Percentiles rank a stretch among this genome's conserved stretches.
Conservation (phyloP, 305 asterid genomes). For the Stenogyne calaminthoides region DNA sequence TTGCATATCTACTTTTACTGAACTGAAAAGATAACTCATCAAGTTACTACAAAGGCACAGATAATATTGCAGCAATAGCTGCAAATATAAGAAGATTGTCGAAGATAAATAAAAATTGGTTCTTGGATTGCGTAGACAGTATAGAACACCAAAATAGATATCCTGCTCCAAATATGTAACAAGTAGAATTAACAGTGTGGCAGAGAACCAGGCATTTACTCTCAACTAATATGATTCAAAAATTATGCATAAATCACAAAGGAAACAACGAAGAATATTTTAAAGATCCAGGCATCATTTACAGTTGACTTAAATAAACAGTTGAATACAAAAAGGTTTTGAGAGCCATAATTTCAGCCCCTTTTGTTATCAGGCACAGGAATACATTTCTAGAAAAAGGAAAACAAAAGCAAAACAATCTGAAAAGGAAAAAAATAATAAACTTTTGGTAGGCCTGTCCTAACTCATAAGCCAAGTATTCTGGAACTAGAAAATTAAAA, state of each 20-base stretch:
- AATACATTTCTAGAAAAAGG: not conserved
- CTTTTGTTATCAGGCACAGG: not conserved
- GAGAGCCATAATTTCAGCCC: not conserved
- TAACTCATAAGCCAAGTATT: not conserved
- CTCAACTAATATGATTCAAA: slow-evolving; percentile 13
- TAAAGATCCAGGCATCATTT: not conserved
- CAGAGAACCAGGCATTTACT: slow-evolving; percentile 6
- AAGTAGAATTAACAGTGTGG: slow-evolving; percentile 18
- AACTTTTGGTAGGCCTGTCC: not conserved
- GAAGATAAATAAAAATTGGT: slow-evolving; percentile 8
- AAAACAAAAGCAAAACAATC: not conserved
- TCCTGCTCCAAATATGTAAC: slow-evolving; percentile 10
- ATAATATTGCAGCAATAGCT: slow-evolving; percentile 40
- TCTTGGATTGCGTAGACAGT: slow-evolving; percentile 3
- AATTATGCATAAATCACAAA: not conserved
- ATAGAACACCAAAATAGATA: slow-evolving; percentile 6
- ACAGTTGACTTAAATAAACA: slow-evolving; percentile 4
- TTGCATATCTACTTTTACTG: slow-evolving; percentile 88
- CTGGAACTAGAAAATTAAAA: not conserved
- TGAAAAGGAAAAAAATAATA: not conserved
- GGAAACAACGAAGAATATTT: not conserved
- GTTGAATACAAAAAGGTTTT: not conserved
- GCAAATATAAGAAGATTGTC: slow-evolving; percentile 30
- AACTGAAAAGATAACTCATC: slow-evolving; percentile 34
- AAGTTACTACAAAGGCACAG: slow-evolving; percentile 32